These are phyloP conservation scores for Oryza longistaminata DNA, from an alignment of 176 grass and related monocot species.

Conservation along the genomic window DNA sequence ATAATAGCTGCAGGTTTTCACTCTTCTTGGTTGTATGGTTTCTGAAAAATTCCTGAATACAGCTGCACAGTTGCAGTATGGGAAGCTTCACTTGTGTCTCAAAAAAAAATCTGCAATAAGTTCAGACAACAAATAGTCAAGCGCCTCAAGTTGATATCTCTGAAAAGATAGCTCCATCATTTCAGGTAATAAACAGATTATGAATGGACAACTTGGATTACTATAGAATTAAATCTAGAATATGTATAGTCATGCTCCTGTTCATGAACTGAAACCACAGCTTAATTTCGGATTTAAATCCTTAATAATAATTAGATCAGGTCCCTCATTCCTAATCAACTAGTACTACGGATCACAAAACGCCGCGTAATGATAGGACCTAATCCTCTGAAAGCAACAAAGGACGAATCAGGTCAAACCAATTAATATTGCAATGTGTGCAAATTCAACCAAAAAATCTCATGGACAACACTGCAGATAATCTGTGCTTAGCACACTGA, in stretches of 20 bases:
- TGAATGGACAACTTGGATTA: constrained; percentile 24
- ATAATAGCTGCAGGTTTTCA: neutral
- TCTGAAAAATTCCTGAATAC: neutral
- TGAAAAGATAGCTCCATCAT: constrained; percentile 42
- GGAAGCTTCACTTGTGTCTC: constrained; percentile 42
- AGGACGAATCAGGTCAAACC: constrained; percentile 19
- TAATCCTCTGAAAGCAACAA: constrained; percentile 40
- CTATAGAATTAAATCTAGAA: constrained; percentile 22
- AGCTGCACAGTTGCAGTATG: constrained; percentile 15
- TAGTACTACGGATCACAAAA: neutral
- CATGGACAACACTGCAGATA: neutral
- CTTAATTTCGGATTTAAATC: neutral
- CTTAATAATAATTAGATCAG: constrained; percentile 5
- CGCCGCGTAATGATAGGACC: constrained; percentile 32
- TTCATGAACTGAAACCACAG: constrained; percentile 27
- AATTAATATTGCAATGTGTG: neutral
- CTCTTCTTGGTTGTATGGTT: neutral
- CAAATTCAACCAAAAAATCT: constrained; percentile 17
- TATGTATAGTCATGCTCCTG: neutral
- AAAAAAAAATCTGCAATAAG: constrained; percentile 21
- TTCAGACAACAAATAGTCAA: constrained; percentile 39
- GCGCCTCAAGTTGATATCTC: constrained; percentile 24
- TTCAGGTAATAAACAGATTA: constrained; percentile 18
- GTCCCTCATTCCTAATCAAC: constrained; percentile 25
- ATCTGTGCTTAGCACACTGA: constrained; percentile 19